Conservation (phyloP, 345 rosid species). For the Durio zibethinus region DNA sequence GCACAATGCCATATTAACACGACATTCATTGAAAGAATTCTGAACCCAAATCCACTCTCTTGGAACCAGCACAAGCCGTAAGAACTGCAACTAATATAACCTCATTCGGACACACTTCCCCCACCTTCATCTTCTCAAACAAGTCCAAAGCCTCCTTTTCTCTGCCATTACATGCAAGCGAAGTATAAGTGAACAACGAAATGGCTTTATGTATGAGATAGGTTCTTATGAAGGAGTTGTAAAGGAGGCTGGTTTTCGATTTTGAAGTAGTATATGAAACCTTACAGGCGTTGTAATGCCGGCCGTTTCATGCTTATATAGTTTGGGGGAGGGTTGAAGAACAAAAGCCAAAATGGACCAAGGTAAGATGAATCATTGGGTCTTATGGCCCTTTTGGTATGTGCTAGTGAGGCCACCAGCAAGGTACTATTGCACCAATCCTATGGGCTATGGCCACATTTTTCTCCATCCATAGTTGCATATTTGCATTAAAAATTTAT, state of each 20-base stretch:
- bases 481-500: too few relatives aligned
- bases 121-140: conserved; percentile 53
- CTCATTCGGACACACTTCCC: conserved; percentile 43
- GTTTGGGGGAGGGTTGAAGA: conserved; percentile 19
- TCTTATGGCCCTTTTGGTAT: too few relatives aligned
- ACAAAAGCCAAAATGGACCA: too few relatives aligned
- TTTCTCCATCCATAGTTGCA: too few relatives aligned
- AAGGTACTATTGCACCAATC: too few relatives aligned
- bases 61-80: conserved; percentile 60
- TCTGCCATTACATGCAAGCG: conserved; percentile 51
- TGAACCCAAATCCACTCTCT: conserved; percentile 44
- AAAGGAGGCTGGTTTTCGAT: conserved; percentile 43
- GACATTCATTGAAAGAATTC: conserved; percentile 41
- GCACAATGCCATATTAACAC: conserved; percentile 37
- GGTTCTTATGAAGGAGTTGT: conserved; percentile 60
- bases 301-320: too few relatives aligned
- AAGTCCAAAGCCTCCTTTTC: conserved; percentile 44
- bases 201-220: conserved; percentile 45
- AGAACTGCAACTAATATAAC: conserved; percentile 60
- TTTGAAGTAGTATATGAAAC: conserved; percentile 5
- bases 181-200: conserved; percentile 36
- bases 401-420: background rate
- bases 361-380: too few relatives aligned
- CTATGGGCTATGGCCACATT: too few relatives aligned
- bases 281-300: too few relatives aligned